A percentile compares a stretch with the other conserved stretches of the same genome.
phyloP scores from a whole-genome alignment of 768 basidiomycete species.

The Phylloporus arenicola region DNA sequence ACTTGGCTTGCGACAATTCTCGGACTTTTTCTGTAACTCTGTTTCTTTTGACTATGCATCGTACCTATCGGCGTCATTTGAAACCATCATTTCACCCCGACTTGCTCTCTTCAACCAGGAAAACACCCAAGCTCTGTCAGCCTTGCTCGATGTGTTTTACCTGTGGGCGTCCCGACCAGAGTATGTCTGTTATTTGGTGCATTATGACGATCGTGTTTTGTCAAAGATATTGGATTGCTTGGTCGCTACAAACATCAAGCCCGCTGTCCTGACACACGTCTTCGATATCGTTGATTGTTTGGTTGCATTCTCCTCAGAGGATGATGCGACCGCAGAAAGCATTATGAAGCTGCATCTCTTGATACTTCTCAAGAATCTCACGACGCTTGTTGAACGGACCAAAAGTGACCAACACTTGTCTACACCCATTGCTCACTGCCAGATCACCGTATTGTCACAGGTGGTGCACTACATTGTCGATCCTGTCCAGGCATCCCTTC shows the following conservation, averaged over 20 bases:
- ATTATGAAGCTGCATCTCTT: constrained; percentile 70
- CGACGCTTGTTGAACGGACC: constrained; percentile 59
- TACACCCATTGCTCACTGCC: constrained; percentile 69
- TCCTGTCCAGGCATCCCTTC: constrained; percentile 61
- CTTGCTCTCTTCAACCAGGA: no score
- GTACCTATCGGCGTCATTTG: constrained; percentile 64
- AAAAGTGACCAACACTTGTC: constrained; percentile 47
- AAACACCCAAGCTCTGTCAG: constrained; percentile 83
- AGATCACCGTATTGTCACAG: constrained; percentile 74
- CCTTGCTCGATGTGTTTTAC: constrained; percentile 79
- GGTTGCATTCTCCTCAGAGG: constrained; percentile 48
- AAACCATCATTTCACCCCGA: no score
- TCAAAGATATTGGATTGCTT: constrained; percentile 81
- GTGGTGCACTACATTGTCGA: constrained; percentile 72
- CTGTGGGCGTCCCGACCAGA: constrained; percentile 62
- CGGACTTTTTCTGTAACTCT: constrained; percentile 80
- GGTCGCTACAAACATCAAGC: no score
- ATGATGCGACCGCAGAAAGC: constrained; percentile 42
- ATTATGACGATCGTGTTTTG: constrained; percentile 62
- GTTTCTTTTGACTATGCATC: constrained; percentile 69
- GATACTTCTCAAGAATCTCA: constrained; percentile 64
- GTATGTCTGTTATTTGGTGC: constrained; percentile 58
- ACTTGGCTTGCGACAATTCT: constrained; percentile 77
- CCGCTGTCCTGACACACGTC: no score
- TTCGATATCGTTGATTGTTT: constrained; percentile 83